phyloP scores from a whole-genome alignment of 75 land plant genomes.

The Pinus taeda region DNA sequence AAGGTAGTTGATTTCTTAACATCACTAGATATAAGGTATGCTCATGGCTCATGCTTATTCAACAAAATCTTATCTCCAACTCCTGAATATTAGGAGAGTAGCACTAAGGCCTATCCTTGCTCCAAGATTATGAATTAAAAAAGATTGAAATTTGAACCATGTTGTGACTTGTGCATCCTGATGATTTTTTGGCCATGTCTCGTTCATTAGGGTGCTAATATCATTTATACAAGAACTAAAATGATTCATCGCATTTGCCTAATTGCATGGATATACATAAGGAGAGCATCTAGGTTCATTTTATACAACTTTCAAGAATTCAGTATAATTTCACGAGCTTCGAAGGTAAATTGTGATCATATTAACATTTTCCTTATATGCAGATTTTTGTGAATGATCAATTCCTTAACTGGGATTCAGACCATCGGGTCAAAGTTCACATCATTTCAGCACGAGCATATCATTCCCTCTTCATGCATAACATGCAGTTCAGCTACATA shows the following conservation, averaged over 20 bases:
- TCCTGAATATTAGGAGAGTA: not conserved
- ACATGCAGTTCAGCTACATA: slow-evolving; percentile 23
- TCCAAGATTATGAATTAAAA: not conserved
- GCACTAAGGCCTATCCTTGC: not conserved
- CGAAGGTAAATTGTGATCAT: not conserved
- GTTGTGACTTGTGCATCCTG: not conserved
- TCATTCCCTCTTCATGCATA: slow-evolving; percentile 54
- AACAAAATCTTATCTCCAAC: not conserved
- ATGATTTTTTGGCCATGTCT: not conserved
- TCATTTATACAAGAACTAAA: not conserved
- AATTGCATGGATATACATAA: not conserved
- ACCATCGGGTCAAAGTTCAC: slow-evolving; percentile 40
- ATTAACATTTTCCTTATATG: not conserved
- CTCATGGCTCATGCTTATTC: not conserved
- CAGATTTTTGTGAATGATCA: slow-evolving; percentile 55
- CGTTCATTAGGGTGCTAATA: not conserved
- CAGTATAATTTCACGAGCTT: not conserved
- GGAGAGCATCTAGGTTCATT: not conserved
- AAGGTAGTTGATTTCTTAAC: slow-evolving; percentile 50
- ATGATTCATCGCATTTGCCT: not conserved
- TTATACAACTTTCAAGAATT: not conserved
- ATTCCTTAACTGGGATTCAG: slow-evolving; percentile 50
- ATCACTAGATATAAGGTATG: slow-evolving; percentile 39
- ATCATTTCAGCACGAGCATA: slow-evolving; percentile 53
- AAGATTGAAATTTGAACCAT: not conserved